Evolutionary conservation across 192 early-diverging fungal genomes (phyloP).

Genomic region (Coemansia sp.): DNA sequence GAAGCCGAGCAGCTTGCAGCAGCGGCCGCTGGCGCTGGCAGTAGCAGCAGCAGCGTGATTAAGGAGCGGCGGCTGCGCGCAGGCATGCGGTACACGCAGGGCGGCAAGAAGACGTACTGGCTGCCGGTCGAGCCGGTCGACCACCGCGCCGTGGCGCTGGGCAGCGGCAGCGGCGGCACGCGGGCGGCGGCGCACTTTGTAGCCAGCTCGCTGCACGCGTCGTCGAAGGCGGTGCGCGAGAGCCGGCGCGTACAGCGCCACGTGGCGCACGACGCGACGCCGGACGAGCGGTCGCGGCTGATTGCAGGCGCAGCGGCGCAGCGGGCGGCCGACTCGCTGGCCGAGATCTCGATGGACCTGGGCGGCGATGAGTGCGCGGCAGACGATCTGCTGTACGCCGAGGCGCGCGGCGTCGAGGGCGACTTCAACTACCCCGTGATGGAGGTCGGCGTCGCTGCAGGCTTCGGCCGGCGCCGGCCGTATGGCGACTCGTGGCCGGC

Average conservation of each 20-base stretch:
- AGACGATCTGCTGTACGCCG: constrained; percentile 40
- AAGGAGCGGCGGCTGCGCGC: constrained; percentile 53
- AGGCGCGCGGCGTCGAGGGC: constrained; percentile 42
- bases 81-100: constrained; percentile 55
- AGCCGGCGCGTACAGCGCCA: constrained; percentile 29
- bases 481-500: constrained; percentile 18
- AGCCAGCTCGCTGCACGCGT: constrained; percentile 41
- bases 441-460: constrained; percentile 49
- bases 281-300: background rate
- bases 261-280: constrained; percentile 2
- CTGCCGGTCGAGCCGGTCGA: constrained; percentile 51
- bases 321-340: constrained; percentile 10
- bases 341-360: constrained; percentile 43
- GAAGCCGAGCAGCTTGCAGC: constrained; percentile 48
- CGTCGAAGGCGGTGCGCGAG: constrained; percentile 35
- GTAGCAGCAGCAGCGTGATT: constrained; percentile 26
- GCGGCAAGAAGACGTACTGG: constrained; percentile 56
- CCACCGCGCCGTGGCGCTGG: constrained; percentile 42
- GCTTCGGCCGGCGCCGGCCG: constrained; percentile 41
- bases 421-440: constrained; percentile 54
- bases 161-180: constrained; percentile 25
- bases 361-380: constrained; percentile 9
- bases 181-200: constrained; percentile 24
- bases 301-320: background rate
- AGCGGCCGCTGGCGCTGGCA: constrained; percentile 35